Evolutionary conservation across 306 rosid genomes (phyloP), one percentile per base, ranked within the genome.

Genomic region (Parietaria judaica): DNA sequence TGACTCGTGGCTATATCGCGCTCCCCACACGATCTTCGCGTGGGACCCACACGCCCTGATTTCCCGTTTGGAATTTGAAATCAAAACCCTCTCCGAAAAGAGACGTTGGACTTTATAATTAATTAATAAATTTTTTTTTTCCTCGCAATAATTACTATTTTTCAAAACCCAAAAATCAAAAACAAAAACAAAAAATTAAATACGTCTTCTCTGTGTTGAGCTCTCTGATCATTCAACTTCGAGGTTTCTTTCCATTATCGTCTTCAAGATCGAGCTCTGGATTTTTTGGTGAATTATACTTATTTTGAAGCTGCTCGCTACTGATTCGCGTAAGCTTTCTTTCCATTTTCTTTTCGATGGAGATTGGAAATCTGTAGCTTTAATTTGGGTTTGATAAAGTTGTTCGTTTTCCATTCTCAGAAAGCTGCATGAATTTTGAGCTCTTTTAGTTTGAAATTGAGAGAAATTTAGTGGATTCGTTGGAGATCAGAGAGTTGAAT

Each of bases 21-120:
- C 66, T 52, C 76, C 70, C 52, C 49, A 39, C 62, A 14, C 63
- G 75, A 36, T 61, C 59, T 60, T 11, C n/a, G 36, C 4, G 9
- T 4, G 7, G 56, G 48, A 38, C 63, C 35, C 49, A 15, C 35
- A 6, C 57, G 9, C 50, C 44, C 50, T 17, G 14, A 23, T 38
- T 15, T 55, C 58, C 60, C 72, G 68, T 80, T 82, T 69, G 80
- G 87, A 90, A 80, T 90, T 90, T 86, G 95, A 90, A 90, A 75
- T 72, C 63, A 3, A 60, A 60, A 39, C 74, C 64, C 89, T 66
- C 78, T 44, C 74, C 15, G 71, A 68, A 86, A 70, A 86, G 89
- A 86, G 97, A 90, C 97, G 97, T 86, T 90, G 60, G 72, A 14
- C 63, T 79, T 74, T 55, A 54, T 34, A 7, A 48, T 49, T 49